Base-by-base conservation (phyloP, 495 filamentous ascomycete genomes). In the Hypoxylon perforatum region DNA sequence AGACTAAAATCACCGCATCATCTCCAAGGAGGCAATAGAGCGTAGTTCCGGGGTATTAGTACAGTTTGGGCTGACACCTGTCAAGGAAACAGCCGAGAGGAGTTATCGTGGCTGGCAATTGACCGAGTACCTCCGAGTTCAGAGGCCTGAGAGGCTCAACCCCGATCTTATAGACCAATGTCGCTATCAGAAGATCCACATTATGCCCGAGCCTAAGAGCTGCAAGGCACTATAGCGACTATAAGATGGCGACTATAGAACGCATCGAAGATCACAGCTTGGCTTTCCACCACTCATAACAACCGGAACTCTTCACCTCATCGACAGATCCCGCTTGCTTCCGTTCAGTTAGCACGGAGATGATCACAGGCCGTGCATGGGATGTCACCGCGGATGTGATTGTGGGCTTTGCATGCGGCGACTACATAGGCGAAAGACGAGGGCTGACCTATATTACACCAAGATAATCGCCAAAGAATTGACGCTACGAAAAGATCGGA, bases 111-210 rank as follows among this genome's bases (percentile, higher is more conserved):
- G 18, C n/a, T 51, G 11, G 38, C 46, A 58, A 63, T 63, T 47
- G 65, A 49, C 65, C 58, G 58, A 63, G 45, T 33, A 5, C 0
- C 17, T 15, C 58, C 65, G 53, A 38, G 46, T 61, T n/a, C 42
- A 42, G 51, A 54, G 36, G 42, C 11, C 30, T n/a, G 42, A 14
- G 9, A 23, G 41, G 38, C 11, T 46, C 5, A 9, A 28, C 38
- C 19, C 10, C 30, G 15, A n/a, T 10, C 38, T 57, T 39, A 57
- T 51, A 57, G 19, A 25, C 39, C 23, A 17, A 8, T n/a, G 21
- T 30, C 25, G 19, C 14, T 21, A 33, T 47, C 25, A 39, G 54
- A 42, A 21, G 39, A 30, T 25, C 47, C 28, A 17, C 45, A 49
- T 25, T 30, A 46, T 57, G 18, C 2, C 23, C 19, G 36, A 48